These are phyloP conservation scores for Stropharia rugosoannulata DNA, from an alignment of 768 basidiomycete genomes.

Conservation along the genomic window DNA sequence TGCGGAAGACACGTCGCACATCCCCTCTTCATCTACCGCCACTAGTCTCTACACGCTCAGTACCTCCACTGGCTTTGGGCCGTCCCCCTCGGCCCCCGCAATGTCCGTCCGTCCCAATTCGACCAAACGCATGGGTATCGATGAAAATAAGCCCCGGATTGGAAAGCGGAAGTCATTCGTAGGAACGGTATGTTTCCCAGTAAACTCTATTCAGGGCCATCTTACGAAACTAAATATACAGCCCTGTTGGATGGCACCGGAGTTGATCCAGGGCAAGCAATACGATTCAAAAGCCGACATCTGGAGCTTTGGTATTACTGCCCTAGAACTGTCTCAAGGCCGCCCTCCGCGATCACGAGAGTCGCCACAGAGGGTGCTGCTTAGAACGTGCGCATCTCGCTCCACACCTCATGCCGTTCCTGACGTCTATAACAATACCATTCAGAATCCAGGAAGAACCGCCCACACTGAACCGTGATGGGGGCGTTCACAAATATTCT, in stretches of 20 bases:
- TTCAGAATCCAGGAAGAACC: constrained; percentile 72
- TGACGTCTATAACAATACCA: constrained; percentile 1
- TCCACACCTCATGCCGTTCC: background rate
- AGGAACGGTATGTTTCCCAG: constrained; percentile 62
- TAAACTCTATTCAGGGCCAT: background rate
- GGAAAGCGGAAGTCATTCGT: constrained; percentile 92
- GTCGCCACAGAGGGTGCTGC: constrained; percentile 67
- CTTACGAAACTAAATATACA: constrained; percentile 17
- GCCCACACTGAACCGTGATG: constrained; percentile 73
- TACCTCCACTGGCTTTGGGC: constrained; percentile 28
- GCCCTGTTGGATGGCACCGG: constrained; percentile 98
- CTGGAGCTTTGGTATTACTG: constrained; percentile 97
- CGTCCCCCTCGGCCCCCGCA: constrained; percentile 22
- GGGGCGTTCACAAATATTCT: constrained; percentile 73
- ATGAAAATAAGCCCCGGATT: constrained; percentile 42
- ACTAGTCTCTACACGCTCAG: constrained; percentile 26
- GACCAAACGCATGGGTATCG: constrained; percentile 34
- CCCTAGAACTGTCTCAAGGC: constrained; percentile 85
- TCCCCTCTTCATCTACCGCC: constrained; percentile 21
- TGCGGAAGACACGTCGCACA: constrained; percentile 55
- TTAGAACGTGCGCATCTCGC: constrained; percentile 58
- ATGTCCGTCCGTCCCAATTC: constrained; percentile 3
- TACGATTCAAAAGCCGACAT: constrained; percentile 92
- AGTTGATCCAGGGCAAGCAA: constrained; percentile 79
- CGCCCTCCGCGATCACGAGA: constrained; percentile 83